Percentiles rank a stretch among this genome's conserved stretches.
These are phyloP conservation scores for Alternaria novae-zelandiae DNA, from an alignment of 2,329 filamentous ascomycete genomes.

Conservation along the genomic window DNA sequence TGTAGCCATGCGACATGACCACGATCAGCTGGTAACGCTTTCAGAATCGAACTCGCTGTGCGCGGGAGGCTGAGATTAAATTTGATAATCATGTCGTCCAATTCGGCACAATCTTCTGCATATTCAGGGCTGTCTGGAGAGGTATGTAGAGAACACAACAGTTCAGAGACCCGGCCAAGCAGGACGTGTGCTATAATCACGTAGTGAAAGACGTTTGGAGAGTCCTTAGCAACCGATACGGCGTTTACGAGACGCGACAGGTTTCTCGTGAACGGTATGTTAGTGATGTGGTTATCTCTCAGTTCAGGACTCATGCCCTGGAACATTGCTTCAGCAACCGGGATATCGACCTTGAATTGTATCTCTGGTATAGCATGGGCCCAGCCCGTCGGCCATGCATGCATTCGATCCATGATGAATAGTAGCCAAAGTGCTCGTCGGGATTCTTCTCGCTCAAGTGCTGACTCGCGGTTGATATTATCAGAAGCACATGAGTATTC, in stretches of 20 bases:
- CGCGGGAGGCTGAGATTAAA: slow-evolving; percentile 38
- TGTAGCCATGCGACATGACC: slow-evolving; percentile 37
- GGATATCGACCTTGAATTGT: slow-evolving; percentile 42
- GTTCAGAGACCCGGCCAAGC: slow-evolving; percentile 35
- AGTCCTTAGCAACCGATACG: slow-evolving; percentile 6
- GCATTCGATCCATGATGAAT: slow-evolving; percentile 37
- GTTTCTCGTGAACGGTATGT: slow-evolving; percentile 31
- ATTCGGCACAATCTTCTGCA: slow-evolving; percentile 27
- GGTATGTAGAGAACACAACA: slow-evolving; percentile 37
- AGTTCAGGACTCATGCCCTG: slow-evolving; percentile 23
- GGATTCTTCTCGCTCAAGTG: slow-evolving; percentile 36
- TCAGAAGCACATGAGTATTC: neutral
- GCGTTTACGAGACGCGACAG: slow-evolving; percentile 27
- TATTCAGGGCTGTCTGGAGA: slow-evolving; percentile 29
- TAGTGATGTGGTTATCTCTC: neutral
- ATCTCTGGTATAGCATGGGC: slow-evolving; percentile 35
- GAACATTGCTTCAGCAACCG: slow-evolving; percentile 29
- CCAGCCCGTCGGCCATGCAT: slow-evolving; percentile 33
- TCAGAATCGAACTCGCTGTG: slow-evolving; percentile 27
- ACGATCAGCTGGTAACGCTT: slow-evolving; percentile 23
- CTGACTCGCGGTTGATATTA: slow-evolving; percentile 5
- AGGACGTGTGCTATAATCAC: slow-evolving; percentile 34
- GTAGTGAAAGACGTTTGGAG: slow-evolving; percentile 31
- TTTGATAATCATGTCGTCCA: slow-evolving; percentile 31
- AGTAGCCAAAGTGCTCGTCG: slow-evolving; percentile 41